These are phyloP conservation scores for Kalmanozyma brasiliensis DNA, from an alignment of 1,284 basidiomycete genomes.

Conservation along the genomic window DNA sequence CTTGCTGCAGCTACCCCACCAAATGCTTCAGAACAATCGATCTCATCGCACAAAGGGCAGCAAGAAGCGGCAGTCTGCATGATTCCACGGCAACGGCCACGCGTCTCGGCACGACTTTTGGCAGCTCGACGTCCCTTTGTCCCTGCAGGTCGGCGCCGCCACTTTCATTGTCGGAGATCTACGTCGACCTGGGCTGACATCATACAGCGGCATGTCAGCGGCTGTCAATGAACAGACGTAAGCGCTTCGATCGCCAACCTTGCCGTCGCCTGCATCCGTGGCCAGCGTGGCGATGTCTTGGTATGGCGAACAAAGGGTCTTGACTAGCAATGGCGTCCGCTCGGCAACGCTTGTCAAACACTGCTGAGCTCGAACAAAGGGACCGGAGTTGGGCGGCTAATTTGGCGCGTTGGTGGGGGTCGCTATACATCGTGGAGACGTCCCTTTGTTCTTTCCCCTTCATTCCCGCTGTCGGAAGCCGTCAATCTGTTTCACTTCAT, in stretches of 20 bases:
- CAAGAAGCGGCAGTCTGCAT: background rate
- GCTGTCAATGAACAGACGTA: too few relatives aligned
- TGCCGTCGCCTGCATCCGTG: too few relatives aligned
- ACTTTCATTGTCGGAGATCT: background rate
- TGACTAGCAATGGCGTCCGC: background rate
- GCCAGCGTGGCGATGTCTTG: too few relatives aligned
- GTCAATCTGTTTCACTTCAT: background rate
- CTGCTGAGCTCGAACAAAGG: conserved; percentile 7
- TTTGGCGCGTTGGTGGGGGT: conserved; percentile 22
- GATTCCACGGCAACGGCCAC: background rate
- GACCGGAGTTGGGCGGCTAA: background rate
- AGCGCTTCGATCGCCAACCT: too few relatives aligned
- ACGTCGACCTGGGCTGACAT: background rate
- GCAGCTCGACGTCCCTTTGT: conserved; percentile 4
- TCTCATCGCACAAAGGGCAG: background rate
- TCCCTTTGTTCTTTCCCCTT: conserved; percentile 24
- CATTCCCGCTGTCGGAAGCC: too few relatives aligned
- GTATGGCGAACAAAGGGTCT: too few relatives aligned
- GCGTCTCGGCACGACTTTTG: background rate
- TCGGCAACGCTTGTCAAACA: too few relatives aligned
- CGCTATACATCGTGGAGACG: conserved; percentile 15
- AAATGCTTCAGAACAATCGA: too few relatives aligned
- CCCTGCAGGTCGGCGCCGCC: background rate
- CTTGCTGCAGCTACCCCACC: too few relatives aligned
- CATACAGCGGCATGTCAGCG: too few relatives aligned